These are phyloP conservation scores for Carex cristatella DNA, from an alignment of 176 grass and related monocot genomes.

Conservation along the genomic window DNA sequence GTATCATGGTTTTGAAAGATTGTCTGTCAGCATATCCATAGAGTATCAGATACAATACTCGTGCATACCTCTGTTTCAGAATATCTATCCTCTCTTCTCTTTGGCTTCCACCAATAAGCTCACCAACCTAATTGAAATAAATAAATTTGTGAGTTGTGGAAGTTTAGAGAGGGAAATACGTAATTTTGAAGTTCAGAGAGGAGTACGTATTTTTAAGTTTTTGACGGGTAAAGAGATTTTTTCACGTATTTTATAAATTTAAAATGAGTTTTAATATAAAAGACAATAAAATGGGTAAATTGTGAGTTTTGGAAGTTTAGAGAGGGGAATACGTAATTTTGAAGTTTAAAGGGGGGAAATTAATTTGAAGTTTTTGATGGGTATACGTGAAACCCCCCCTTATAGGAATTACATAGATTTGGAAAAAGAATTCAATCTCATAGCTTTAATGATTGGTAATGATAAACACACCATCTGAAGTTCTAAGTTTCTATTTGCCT, in stretches of 20 bases:
- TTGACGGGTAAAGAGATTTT: too few relatives aligned
- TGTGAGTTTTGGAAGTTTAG: too few relatives aligned
- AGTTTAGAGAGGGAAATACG: too few relatives aligned
- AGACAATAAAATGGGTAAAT: too few relatives aligned
- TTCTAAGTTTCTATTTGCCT: background rate
- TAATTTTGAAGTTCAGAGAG: too few relatives aligned
- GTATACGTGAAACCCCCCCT: too few relatives aligned
- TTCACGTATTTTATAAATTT: too few relatives aligned
- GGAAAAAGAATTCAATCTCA: background rate
- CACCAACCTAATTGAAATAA: conserved; percentile 67
- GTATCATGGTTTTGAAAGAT: background rate
- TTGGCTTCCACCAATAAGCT: conserved; percentile 95
- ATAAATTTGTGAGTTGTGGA: background rate
- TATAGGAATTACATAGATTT: background rate
- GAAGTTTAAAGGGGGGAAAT: too few relatives aligned
- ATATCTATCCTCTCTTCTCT: conserved; percentile 83
- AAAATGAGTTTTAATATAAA: too few relatives aligned
- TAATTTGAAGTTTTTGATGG: too few relatives aligned
- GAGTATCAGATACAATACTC: background rate
- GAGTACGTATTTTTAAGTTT: too few relatives aligned
- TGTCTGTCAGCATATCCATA: background rate
- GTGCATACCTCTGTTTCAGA: conserved; percentile 56
- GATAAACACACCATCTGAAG: background rate
- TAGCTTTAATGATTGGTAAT: background rate
- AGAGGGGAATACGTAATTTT: too few relatives aligned